Conservation (phyloP, 2,329 filamentous ascomycete genomes). For the Arthroderma uncinatum region DNA sequence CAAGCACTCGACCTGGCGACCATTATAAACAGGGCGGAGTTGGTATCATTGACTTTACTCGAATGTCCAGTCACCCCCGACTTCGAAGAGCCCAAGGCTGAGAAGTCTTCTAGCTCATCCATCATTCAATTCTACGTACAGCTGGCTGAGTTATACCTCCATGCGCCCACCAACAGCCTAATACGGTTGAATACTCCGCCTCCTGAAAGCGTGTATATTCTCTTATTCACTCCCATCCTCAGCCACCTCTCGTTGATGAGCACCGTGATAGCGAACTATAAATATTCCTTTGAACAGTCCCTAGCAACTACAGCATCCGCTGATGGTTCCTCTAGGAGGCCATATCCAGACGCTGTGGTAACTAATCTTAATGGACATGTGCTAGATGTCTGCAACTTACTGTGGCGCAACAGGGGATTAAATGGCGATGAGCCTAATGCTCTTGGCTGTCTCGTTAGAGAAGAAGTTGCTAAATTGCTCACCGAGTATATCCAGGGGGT, state of each 20-base stretch:
- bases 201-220: slow-evolving; percentile 55
- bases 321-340: slow-evolving; percentile 23
- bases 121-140: slow-evolving; percentile 59
- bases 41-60: slow-evolving; percentile 48
- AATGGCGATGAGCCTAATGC: slow-evolving; percentile 52
- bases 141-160: slow-evolving; percentile 46
- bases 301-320: slow-evolving; percentile 32
- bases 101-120: slow-evolving; percentile 36
- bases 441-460: slow-evolving; percentile 42
- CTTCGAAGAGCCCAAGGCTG: neutral
- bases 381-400: slow-evolving; percentile 75
- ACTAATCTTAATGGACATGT: slow-evolving; percentile 70
- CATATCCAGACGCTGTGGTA: slow-evolving; percentile 51
- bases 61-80: slow-evolving; percentile 36
- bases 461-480: slow-evolving; percentile 35
- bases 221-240: slow-evolving; percentile 56
- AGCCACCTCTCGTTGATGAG: slow-evolving; percentile 58
- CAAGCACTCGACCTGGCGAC: slow-evolving; percentile 25
- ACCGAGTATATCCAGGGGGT: slow-evolving; percentile 32
- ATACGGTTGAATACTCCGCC: slow-evolving; percentile 60
- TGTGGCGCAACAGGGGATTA: slow-evolving; percentile 68
- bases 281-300: slow-evolving; percentile 59
- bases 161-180: slow-evolving; percentile 40
- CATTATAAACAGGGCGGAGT: slow-evolving; percentile 41
- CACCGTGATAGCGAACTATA: slow-evolving; percentile 59